A percentile compares a stretch with the other conserved stretches of the same genome.
phyloP scores from a whole-genome alignment of 768 basidiomycete species.

The Cystobasidium tubakii region DNA sequence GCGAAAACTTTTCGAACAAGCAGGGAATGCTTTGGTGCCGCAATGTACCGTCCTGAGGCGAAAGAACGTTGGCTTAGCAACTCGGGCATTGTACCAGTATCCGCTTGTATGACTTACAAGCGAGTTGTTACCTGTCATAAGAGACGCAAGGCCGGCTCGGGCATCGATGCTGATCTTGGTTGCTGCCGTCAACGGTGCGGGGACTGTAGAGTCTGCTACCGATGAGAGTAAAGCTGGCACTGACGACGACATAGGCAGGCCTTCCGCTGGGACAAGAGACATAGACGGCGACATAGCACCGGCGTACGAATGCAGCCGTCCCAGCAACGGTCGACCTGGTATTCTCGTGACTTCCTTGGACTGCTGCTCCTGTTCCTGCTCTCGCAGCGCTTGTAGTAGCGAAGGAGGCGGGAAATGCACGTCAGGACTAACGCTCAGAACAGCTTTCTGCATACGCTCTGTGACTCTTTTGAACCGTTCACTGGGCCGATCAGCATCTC shows the following conservation, averaged over 20 bases:
- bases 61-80: too few relatives aligned
- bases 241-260: background rate
- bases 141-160: slow-evolving; percentile 30
- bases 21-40: slow-evolving; percentile 38
- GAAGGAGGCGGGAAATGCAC: slow-evolving; percentile 1
- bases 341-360: background rate
- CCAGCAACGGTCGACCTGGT: background rate
- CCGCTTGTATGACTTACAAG: slow-evolving; percentile 10
- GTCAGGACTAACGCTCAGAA: slow-evolving; percentile 37
- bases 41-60: background rate
- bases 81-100: too few relatives aligned
- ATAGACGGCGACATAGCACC: slow-evolving; percentile 20
- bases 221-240: background rate
- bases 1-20: slow-evolving; percentile 32
- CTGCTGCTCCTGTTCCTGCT: background rate
- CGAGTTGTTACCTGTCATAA: slow-evolving; percentile 41
- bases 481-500: slow-evolving; percentile 1
- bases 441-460: slow-evolving; percentile 33
- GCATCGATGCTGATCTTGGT: slow-evolving; percentile 39
- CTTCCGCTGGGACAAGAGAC: background rate
- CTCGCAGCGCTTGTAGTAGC: background rate
- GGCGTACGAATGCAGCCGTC: slow-evolving; percentile 1
- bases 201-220: background rate
- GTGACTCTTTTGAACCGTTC: slow-evolving; percentile 42
- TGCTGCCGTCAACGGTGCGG: background rate